A percentile compares a stretch with the other conserved stretches of the same genome.
Evolutionary conservation across 306 rosid genomes (phyloP).

Genomic region (Mimosa bimucronata): DNA sequence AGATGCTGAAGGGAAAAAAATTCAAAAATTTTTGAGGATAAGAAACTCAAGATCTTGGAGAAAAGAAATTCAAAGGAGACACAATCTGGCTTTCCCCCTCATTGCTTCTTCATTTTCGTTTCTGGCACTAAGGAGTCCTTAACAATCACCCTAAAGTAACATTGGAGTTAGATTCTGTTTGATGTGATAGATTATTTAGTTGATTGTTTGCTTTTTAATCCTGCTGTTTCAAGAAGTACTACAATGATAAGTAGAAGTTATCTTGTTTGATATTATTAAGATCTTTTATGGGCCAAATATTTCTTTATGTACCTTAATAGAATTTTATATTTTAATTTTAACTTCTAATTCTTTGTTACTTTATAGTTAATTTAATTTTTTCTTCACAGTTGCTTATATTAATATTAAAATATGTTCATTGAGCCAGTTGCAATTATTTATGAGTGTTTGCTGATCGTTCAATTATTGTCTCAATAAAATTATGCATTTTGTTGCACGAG

Average conservation of each 20-base stretch:
- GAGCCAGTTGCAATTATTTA: background rate
- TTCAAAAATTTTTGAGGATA: no score
- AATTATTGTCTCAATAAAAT: background rate
- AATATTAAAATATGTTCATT: background rate
- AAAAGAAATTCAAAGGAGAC: no score
- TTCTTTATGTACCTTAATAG: background rate
- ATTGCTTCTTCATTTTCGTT: no score
- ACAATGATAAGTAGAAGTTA: background rate
- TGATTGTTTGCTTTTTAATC: background rate
- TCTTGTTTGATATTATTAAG: conserved; percentile 1
- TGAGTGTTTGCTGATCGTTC: background rate
- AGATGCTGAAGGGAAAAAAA: no score
- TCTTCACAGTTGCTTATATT: no score
- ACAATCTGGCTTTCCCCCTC: no score
- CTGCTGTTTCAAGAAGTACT: background rate
- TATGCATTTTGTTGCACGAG: background rate
- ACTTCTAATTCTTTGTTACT: background rate
- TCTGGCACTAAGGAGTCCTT: no score
- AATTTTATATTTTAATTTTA: background rate
- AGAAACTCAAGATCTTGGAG: no score
- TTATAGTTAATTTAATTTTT: background rate
- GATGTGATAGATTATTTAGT: background rate
- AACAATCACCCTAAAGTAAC: no score
- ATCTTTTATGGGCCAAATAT: background rate
- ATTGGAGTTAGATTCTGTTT: background rate